Evolutionary conservation across 2,329 filamentous ascomycete genomes (phyloP).

Genomic region (Microcyclosporella mali): DNA sequence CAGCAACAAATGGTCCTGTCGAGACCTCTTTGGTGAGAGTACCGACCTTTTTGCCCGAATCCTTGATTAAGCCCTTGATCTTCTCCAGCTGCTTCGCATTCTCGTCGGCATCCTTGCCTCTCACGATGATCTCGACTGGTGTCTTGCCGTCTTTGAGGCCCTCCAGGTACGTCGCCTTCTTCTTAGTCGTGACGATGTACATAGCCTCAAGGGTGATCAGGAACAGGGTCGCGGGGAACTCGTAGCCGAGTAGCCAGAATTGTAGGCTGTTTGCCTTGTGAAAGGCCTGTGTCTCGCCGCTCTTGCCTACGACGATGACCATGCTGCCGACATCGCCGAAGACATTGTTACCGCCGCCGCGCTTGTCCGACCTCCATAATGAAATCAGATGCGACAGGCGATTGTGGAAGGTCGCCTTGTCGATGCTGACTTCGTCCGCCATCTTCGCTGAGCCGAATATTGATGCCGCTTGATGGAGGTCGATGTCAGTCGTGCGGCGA

Average conservation of each 20-base stretch:
- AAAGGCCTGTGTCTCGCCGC: constrained; percentile 77
- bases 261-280: constrained; percentile 97
- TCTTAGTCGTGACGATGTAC: constrained; percentile 90
- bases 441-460: constrained; percentile 37
- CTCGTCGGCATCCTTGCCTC: constrained; percentile 83
- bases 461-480: constrained; percentile 15
- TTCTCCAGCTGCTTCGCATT: constrained; percentile 87
- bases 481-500: constrained; percentile 11
- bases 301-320: constrained; percentile 88
- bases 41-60: constrained; percentile 84
- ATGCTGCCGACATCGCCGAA: constrained; percentile 86
- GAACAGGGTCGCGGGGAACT: constrained; percentile 94
- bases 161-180: constrained; percentile 95
- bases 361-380: constrained; percentile 95
- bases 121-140: constrained; percentile 83
- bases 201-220: constrained; percentile 82
- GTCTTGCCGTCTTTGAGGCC: constrained; percentile 83
- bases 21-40: constrained; percentile 78
- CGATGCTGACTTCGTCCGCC: constrained; percentile 86
- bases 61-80: constrained; percentile 80
- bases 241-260: constrained; percentile 97
- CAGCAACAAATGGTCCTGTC: constrained; percentile 82
- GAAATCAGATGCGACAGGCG: constrained; percentile 80
- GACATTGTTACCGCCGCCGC: constrained; percentile 66
- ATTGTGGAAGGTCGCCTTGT: constrained; percentile 88